Conservation (phyloP, 2,329 filamentous ascomycete genomes). For the Aspergillus latus region DNA sequence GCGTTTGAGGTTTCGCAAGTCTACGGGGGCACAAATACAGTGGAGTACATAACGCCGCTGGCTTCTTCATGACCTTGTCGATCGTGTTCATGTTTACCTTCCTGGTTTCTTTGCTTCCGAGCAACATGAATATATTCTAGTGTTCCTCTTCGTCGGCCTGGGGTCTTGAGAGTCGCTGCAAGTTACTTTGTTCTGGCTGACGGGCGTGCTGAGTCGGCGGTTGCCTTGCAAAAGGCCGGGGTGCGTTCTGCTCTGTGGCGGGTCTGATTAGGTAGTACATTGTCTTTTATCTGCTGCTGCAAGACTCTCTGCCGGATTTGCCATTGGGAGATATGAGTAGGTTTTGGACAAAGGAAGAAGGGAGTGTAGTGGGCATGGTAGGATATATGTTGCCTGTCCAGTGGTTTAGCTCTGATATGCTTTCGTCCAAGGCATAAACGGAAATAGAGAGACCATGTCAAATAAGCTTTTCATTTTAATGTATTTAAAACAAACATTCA, state of each 20-base stretch:
- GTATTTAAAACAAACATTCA: too few species aligned
- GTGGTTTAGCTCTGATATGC: too few species aligned
- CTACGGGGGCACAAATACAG: conserved; percentile 43
- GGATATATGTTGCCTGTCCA: too few species aligned
- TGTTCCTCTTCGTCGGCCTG: neutral
- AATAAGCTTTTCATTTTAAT: too few species aligned
- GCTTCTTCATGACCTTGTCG: conserved; percentile 37
- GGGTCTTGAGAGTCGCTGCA: conserved; percentile 7
- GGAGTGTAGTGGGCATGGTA: neutral
- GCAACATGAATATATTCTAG: neutral
- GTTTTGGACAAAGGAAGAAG: neutral
- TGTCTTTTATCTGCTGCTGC: conserved; percentile 1
- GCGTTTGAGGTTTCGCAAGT: conserved; percentile 47
- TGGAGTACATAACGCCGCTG: conserved; percentile 50
- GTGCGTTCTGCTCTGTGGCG: conserved; percentile 3
- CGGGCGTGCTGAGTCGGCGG: too few species aligned
- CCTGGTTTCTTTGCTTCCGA: neutral
- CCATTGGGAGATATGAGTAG: conserved; percentile 1
- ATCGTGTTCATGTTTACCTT: neutral
- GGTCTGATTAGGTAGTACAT: conserved; percentile 3
- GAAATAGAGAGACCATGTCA: too few species aligned
- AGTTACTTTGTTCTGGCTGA: neutral
- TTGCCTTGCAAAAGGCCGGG: too few species aligned
- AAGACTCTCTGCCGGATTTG: conserved; percentile 5
- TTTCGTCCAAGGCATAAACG: too few species aligned